These are phyloP conservation scores for Pseudozyma thailandica DNA, from an alignment of 1,284 basidiomycete species.

Conservation along the genomic window DNA sequence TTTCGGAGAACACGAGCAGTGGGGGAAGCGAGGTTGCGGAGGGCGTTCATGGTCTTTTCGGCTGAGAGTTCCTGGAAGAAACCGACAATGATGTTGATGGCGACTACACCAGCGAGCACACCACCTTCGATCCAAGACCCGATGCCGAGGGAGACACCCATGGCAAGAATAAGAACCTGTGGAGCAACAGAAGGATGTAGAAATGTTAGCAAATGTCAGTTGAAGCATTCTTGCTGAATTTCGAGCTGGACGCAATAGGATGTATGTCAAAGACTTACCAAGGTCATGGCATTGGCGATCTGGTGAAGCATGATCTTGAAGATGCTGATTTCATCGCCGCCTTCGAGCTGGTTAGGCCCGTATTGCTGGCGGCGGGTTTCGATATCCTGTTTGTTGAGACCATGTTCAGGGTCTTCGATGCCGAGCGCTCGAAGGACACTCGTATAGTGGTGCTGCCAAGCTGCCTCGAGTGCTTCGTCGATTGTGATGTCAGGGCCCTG, in stretches of 20 bases:
- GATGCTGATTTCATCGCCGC: slow-evolving; percentile 58
- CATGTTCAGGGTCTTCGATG: slow-evolving; percentile 48
- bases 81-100: slow-evolving; percentile 71
- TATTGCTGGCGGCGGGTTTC: slow-evolving; percentile 51
- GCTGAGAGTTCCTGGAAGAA: slow-evolving; percentile 74
- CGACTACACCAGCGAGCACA: slow-evolving; percentile 75
- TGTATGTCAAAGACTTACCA: slow-evolving; percentile 27
- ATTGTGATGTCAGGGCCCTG: slow-evolving; percentile 44
- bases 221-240: not conserved
- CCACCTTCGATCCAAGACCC: slow-evolving; percentile 75
- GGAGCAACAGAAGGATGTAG: not conserved
- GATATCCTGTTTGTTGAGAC: slow-evolving; percentile 52
- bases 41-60: slow-evolving; percentile 74
- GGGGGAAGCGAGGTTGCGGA: slow-evolving; percentile 74
- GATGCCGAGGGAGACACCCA: slow-evolving; percentile 75
- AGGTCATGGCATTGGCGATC: slow-evolving; percentile 67
- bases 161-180: slow-evolving; percentile 72
- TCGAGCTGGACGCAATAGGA: not conserved
- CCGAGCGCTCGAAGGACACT: slow-evolving; percentile 45
- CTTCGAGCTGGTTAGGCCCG: slow-evolving; percentile 63
- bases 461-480: slow-evolving; percentile 34
- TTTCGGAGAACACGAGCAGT: slow-evolving; percentile 74
- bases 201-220: not conserved
- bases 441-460: slow-evolving; percentile 50
- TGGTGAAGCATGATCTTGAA: slow-evolving; percentile 61